Evolutionary conservation across 352 stramenopile genomes (phyloP).

Genomic region (Phytophthora tubulina): DNA sequence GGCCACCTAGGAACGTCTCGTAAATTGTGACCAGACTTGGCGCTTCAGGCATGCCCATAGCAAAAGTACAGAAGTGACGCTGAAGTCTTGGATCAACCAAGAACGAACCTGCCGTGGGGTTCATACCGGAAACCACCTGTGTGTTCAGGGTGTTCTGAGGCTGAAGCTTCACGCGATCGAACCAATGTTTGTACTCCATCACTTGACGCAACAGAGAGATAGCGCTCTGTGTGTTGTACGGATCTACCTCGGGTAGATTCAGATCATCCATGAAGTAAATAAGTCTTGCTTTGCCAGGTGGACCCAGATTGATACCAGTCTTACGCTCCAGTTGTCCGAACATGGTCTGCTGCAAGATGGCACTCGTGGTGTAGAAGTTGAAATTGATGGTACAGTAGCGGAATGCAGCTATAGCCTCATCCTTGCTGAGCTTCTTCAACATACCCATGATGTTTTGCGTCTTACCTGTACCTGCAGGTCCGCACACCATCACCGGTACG

Average conservation of each 20-base stretch:
- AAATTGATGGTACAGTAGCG: slow-evolving; percentile 96
- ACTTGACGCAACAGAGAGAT: slow-evolving; percentile 96
- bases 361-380: slow-evolving; percentile 97
- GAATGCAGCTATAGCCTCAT: slow-evolving; percentile 85
- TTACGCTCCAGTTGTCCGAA: slow-evolving; percentile 95
- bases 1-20: slow-evolving; percentile 95
- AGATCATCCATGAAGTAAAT: slow-evolving; percentile 98
- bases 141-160: slow-evolving; percentile 96
- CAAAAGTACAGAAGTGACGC: slow-evolving; percentile 96
- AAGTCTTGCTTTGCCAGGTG: slow-evolving; percentile 92
- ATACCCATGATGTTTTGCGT: slow-evolving; percentile 96
- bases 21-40: slow-evolving; percentile 97
- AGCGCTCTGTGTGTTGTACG: slow-evolving; percentile 96
- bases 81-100: slow-evolving; percentile 95
- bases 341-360: slow-evolving; percentile 94
- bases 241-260: slow-evolving; percentile 96
- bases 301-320: slow-evolving; percentile 93
- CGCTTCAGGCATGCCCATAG: slow-evolving; percentile 94
- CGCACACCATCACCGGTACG: slow-evolving; percentile 95
- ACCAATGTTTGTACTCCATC: slow-evolving; percentile 96
- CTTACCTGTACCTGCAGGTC: slow-evolving; percentile 95
- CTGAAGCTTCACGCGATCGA: slow-evolving; percentile 93
- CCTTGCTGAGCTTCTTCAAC: slow-evolving; percentile 93
- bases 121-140: slow-evolving; percentile 97
- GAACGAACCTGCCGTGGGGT: slow-evolving; percentile 96